Percentiles rank a stretch among this genome's conserved stretches.
phyloP scores from a whole-genome alignment of 768 basidiomycete species.

The Mycena amicta region DNA sequence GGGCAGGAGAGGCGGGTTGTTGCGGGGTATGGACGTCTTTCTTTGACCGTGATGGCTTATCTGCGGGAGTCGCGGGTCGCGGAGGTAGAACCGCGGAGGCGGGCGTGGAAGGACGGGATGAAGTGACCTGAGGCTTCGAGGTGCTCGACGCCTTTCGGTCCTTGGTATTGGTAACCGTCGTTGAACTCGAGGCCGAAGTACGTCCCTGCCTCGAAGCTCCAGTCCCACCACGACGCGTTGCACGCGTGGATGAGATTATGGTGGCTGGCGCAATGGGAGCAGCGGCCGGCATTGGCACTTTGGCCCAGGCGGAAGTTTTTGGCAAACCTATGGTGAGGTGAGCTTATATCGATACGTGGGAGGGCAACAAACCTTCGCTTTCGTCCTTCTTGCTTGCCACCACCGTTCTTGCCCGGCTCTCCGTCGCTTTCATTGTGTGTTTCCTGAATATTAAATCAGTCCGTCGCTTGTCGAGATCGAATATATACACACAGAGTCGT shows the following conservation, averaged over 20 bases:
- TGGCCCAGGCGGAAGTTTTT: constrained; percentile 67
- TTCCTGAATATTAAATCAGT: constrained; percentile 52
- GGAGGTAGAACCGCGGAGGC: constrained; percentile 38
- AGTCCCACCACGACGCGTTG: constrained; percentile 44
- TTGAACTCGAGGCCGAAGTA: constrained; percentile 30
- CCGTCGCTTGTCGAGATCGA: not conserved
- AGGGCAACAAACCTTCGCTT: constrained; percentile 44
- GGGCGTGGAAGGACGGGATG: constrained; percentile 64
- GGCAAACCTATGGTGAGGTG: constrained; percentile 53
- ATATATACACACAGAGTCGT: constrained; percentile 71
- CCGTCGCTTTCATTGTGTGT: constrained; percentile 91
- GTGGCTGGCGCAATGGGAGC: constrained; percentile 17
- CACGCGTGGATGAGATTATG: constrained; percentile 34
- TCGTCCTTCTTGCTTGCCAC: constrained; percentile 56
- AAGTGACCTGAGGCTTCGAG: constrained; percentile 54
- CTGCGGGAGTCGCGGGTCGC: constrained; percentile 47
- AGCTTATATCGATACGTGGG: constrained; percentile 13
- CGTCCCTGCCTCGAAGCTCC: constrained; percentile 51
- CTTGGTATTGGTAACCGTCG: constrained; percentile 33
- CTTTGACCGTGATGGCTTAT: constrained; percentile 40
- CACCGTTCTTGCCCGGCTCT: constrained; percentile 58
- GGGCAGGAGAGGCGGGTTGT: constrained; percentile 45
- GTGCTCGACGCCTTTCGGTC: constrained; percentile 32
- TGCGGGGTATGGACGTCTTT: constrained; percentile 40
- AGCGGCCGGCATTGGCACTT: constrained; percentile 31